These are phyloP conservation scores for Phytopythium helicoides DNA, from an alignment of 352 stramenopile species.

Conservation along the genomic window DNA sequence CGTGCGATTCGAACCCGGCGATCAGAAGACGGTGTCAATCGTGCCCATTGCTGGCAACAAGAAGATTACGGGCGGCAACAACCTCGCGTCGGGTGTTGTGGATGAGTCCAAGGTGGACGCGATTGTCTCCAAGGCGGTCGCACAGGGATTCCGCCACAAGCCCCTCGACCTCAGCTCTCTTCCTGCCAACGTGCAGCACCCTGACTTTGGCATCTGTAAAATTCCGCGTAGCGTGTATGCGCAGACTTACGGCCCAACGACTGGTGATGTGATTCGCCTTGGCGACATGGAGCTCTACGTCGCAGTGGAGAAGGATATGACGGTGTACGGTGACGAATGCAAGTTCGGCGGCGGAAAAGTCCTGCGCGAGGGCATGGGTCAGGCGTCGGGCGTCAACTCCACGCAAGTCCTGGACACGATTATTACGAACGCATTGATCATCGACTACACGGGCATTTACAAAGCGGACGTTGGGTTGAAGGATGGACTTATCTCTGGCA, in stretches of 20 bases:
- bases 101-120: constrained; percentile 48
- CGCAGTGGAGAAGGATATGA: constrained; percentile 89
- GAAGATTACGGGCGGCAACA: constrained; percentile 88
- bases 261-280: constrained; percentile 91
- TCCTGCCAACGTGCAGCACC: constrained; percentile 16
- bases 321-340: constrained; percentile 74
- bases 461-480: constrained; percentile 97
- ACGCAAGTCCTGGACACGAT: constrained; percentile 90
- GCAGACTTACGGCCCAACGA: constrained; percentile 93
- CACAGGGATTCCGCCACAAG: constrained; percentile 63
- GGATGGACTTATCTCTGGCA: constrained; percentile 90
- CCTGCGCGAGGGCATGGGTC: constrained; percentile 78
- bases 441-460: constrained; percentile 95
- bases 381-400: constrained; percentile 44
- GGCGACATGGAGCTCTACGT: constrained; percentile 93
- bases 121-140: constrained; percentile 52
- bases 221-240: constrained; percentile 82
- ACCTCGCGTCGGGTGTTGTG: constrained; percentile 82
- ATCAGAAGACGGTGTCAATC: constrained; percentile 94
- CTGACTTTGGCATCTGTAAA: constrained; percentile 33
- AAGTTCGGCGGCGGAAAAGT: constrained; percentile 98
- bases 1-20: constrained; percentile 96
- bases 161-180: constrained; percentile 24
- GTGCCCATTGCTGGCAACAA: constrained; percentile 90
- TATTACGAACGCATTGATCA: constrained; percentile 97